Evolutionary conservation across 2,329 filamentous ascomycete species (phyloP).

Genomic region (Cordyceps farinosa): DNA sequence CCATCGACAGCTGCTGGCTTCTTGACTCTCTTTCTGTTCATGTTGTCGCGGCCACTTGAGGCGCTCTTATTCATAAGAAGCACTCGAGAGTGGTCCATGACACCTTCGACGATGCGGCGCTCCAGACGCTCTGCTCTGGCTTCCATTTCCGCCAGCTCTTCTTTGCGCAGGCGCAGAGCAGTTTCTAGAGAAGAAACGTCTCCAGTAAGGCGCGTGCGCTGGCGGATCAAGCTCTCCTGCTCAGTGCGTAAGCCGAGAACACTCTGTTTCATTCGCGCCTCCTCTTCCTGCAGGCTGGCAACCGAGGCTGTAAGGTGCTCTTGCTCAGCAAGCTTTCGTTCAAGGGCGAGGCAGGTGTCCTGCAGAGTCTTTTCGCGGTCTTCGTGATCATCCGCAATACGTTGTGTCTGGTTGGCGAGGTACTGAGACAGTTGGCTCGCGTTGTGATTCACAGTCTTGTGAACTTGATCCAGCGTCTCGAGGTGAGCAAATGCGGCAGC

Average conservation of each 20-base stretch:
- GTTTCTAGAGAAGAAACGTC: slow-evolving; percentile 91
- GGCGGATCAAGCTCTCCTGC: slow-evolving; percentile 69
- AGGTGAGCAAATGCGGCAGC: slow-evolving; percentile 71
- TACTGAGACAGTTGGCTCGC: slow-evolving; percentile 82
- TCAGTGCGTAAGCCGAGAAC: slow-evolving; percentile 61
- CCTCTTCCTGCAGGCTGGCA: slow-evolving; percentile 47
- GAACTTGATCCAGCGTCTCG: slow-evolving; percentile 81
- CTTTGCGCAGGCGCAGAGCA: slow-evolving; percentile 79
- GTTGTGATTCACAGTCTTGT: slow-evolving; percentile 79
- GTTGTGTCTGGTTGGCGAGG: slow-evolving; percentile 69
- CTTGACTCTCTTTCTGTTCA: slow-evolving; percentile 56
- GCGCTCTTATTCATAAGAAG: slow-evolving; percentile 72
- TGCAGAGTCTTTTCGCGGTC: slow-evolving; percentile 75
- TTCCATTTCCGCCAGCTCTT: slow-evolving; percentile 91
- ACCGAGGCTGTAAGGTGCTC: slow-evolving; percentile 59
- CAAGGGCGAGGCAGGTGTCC: slow-evolving; percentile 75
- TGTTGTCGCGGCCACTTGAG: slow-evolving; percentile 48
- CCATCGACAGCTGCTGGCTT: slow-evolving; percentile 33
- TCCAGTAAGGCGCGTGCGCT: slow-evolving; percentile 75
- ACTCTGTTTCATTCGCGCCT: slow-evolving; percentile 49
- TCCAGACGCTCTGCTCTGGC: slow-evolving; percentile 82
- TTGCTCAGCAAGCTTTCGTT: slow-evolving; percentile 66
- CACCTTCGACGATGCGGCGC: slow-evolving; percentile 86
- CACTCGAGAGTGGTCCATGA: slow-evolving; percentile 92
- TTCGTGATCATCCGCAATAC: slow-evolving; percentile 73